Percentiles rank a stretch among this genome's conserved stretches.
Evolutionary conservation across 116 monocot species (phyloP).

Genomic region (Dioscorea cayenensis): DNA sequence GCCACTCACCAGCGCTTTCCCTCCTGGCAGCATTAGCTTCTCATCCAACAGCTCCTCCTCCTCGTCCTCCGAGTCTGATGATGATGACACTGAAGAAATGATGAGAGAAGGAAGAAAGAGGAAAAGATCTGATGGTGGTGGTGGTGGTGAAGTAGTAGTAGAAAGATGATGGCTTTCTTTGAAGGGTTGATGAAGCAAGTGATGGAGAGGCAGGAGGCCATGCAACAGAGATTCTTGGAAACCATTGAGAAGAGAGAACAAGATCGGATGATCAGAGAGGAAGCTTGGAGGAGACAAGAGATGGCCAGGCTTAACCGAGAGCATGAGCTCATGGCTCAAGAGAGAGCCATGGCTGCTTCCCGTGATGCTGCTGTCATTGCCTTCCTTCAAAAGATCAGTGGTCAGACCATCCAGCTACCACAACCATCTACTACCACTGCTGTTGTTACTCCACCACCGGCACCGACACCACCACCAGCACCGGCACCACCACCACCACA

Average conservation of each 20-base stretch:
- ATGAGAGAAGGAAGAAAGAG: constrained; percentile 31
- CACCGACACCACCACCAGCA: background rate
- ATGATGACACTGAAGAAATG: constrained; percentile 43
- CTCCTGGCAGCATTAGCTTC: constrained; percentile 31
- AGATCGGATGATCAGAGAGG: constrained; percentile 43
- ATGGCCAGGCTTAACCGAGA: constrained; percentile 52
- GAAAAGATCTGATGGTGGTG: constrained; percentile 11
- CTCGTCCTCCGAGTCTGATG: constrained; percentile 33
- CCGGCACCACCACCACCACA: constrained; percentile 3
- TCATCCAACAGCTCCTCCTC: constrained; percentile 48
- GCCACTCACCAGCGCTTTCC: background rate
- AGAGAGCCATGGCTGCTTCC: constrained; percentile 53
- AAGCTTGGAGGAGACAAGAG: constrained; percentile 85
- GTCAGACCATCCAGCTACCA: constrained; percentile 18
- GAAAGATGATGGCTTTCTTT: constrained; percentile 76
- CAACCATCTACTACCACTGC: constrained; percentile 1
- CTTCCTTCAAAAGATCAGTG: constrained; percentile 58
- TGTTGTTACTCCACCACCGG: background rate
- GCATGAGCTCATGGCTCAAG: constrained; percentile 50
- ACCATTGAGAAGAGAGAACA: constrained; percentile 13
- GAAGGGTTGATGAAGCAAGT: constrained; percentile 79
- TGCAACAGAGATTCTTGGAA: constrained; percentile 64
- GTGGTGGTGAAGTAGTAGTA: constrained; percentile 14
- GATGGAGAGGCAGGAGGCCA: constrained; percentile 82
- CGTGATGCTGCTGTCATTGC: constrained; percentile 61